phyloP scores from a whole-genome alignment of 2,329 filamentous ascomycete genomes.

The Cytospora piceae region DNA sequence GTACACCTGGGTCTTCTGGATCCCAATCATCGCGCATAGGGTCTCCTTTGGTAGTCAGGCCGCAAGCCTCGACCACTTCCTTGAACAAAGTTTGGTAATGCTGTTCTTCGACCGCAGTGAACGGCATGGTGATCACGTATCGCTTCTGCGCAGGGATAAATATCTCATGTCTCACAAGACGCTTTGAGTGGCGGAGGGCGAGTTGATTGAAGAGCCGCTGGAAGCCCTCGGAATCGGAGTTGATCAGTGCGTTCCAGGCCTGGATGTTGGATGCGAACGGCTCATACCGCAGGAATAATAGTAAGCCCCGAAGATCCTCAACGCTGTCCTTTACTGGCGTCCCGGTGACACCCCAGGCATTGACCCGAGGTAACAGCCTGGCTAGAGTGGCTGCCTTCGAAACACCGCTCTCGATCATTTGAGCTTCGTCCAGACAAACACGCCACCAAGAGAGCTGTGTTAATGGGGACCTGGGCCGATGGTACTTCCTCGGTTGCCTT shows the following conservation, averaged over 20 bases:
- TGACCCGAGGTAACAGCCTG: conserved; percentile 76
- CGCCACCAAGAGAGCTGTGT: conserved; percentile 88
- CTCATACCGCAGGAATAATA: conserved; percentile 79
- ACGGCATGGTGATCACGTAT: conserved; percentile 85
- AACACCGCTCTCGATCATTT: conserved; percentile 91
- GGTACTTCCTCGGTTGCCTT: conserved; percentile 68
- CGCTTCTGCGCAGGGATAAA: conserved; percentile 80
- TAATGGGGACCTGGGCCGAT: conserved; percentile 73
- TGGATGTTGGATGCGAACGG: conserved; percentile 69
- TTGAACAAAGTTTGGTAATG: conserved; percentile 79
- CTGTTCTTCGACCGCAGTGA: conserved; percentile 88
- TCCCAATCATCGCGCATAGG: conserved; percentile 68
- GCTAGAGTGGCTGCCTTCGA: conserved; percentile 83
- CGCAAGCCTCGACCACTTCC: conserved; percentile 73
- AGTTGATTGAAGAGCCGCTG: conserved; percentile 70
- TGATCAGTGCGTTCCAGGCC: conserved; percentile 71
- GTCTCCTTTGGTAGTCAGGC: conserved; percentile 65
- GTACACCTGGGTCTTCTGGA: conserved; percentile 55
- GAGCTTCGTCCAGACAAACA: conserved; percentile 76
- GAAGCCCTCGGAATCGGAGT: conserved; percentile 66
- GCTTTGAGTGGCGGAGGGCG: conserved; percentile 84
- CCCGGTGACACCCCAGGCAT: conserved; percentile 91
- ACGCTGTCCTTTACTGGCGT: conserved; percentile 77
- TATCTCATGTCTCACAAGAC: conserved; percentile 76
- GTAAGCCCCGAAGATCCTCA: conserved; percentile 73